Evolutionary conservation across 108 stramenopile species (phyloP), one percentile per base, ranked within the genome.

Genomic region (Mediolabrus comicus): DNA sequence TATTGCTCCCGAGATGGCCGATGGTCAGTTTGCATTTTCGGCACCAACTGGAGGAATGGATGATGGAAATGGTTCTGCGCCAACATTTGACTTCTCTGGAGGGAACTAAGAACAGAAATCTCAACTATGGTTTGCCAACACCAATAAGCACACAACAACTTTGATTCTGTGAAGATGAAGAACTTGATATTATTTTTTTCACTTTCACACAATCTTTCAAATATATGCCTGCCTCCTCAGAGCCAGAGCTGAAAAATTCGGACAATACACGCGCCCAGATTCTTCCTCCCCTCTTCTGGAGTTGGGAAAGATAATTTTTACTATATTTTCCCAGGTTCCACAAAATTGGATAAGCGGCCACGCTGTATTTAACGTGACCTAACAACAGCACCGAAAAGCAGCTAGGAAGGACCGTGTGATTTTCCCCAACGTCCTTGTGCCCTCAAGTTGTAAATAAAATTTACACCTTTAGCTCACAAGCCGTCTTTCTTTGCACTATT

Each of bases 1-100:
- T 36, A 58, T 92, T 28, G 89, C 86, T 25, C 94, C 94, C 3
- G 68, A 77, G 22, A 80, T 83, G 74, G 81, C 81, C 53, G 77
- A 79, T 58, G 77, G 72, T 58, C 83, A 87, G 49, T 92, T 92
- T 73, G 86, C 87, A n/a, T 95, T 95, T 72, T 75, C 74, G 53
- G 74, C 74, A 22, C 74, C 74, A 24, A 53, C 61, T 26, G 30
- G 65, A 25, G 30, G 65, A 25, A 75, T 75, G 74, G 60, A 67
- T 49, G 74, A 62, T 43, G 72, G 30, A 27, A 53, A 62, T 62
- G 67, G 53, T 0, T 65, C 58, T 1, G 58, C 65, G 26, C 67
- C 67, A 1, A 75, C 74, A n/a, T 75, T 75, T 62, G 74, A 75
- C 65, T 75, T 75, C 16, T 67, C 65, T 36, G 66, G 74, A 43